Evolutionary conservation across 140 eudicot species (phyloP).

Genomic region (Stevia rebaudiana): DNA sequence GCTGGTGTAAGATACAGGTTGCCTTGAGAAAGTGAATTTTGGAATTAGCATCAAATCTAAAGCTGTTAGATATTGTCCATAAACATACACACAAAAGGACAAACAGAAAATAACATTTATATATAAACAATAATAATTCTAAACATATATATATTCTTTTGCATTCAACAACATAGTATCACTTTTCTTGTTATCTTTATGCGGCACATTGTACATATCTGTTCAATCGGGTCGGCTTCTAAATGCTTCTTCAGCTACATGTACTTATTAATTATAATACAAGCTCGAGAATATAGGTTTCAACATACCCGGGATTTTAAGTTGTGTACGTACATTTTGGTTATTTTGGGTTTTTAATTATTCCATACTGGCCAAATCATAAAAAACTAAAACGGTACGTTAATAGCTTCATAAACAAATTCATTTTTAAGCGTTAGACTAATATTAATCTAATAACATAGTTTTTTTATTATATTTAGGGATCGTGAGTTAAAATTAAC

Average conservation of each 20-base stretch:
- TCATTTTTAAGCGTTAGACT: too few relatives aligned
- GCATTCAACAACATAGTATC: slow-evolving; percentile 39
- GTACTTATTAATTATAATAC: neutral
- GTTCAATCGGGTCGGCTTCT: slow-evolving; percentile 41
- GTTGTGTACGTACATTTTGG: too few relatives aligned
- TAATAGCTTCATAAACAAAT: too few relatives aligned
- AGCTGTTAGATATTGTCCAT: slow-evolving; percentile 32
- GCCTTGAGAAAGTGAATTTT: slow-evolving; percentile 35
- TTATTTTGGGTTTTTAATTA: too few relatives aligned
- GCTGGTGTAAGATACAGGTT: slow-evolving; percentile 46
- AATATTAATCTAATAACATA: too few relatives aligned
- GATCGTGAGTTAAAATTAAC: too few relatives aligned
- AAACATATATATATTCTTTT: slow-evolving; percentile 16
- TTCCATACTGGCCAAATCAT: too few relatives aligned
- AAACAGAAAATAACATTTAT: slow-evolving; percentile 17
- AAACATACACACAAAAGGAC: slow-evolving; percentile 30
- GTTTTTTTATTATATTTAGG: too few relatives aligned
- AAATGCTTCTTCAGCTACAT: slow-evolving; percentile 23
- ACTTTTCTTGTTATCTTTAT: slow-evolving; percentile 26
- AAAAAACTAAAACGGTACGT: too few relatives aligned
- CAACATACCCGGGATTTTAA: too few relatives aligned
- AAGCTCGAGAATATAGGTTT: neutral
- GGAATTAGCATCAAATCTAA: slow-evolving; percentile 35
- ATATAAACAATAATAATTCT: slow-evolving; percentile 2
- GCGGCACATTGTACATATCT: slow-evolving; percentile 27